Evolutionary conservation across 306 rosid species (phyloP), one percentile per base, ranked within the genome.

Genomic region (Heteromeles arbutifolia): DNA sequence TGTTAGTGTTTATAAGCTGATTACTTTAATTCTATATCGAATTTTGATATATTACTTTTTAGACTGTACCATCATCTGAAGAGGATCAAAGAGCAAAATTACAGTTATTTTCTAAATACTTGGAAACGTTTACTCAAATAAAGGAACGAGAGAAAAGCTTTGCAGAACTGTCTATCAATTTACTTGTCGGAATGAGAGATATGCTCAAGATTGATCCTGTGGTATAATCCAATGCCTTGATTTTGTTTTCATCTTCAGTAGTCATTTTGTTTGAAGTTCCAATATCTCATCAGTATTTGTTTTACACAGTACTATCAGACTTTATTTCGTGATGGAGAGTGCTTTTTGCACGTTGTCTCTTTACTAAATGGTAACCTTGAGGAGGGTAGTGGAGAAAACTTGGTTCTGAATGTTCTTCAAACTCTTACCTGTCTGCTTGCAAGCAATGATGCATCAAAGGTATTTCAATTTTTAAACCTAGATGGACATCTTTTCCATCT

Each of bases 321-420:
- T 80, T 81, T 95, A 79, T 95, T 95, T 85, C 93, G 92, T 78
- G 99, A 90, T 44, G 99, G 97, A 73, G 99, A 90, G 78, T 95
- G 99, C 87, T 95, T 95, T 88, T 82, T 95, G 92, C 99, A 95
- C 76, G 87, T 95, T 63, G 97, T 95, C 68, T 95, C 99, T 17
- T 88, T 95, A 74, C 90, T 95, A 79, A 95, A 95, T 80, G 89
- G 94, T 83, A 87, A 84, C 80, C 89, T 89, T 31, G 90, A 90
- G 28, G 86, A 85, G 71, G 85, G 71, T 37, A 81, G 82, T 50
- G 89, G 91, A 82, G 99, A 92, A 78, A 83, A 77, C 64, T 85
- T 95, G 87, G 92, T 90, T 82, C 85, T 90, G 86, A 90, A 89
- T 81, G 99, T 95, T 69, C 96, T 95, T 81, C 92, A 89, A 80